A percentile compares a stretch with the other conserved stretches of the same genome.
These are phyloP conservation scores for Arabidopsis hybrid DNA, from an alignment of 441 rosid genomes.

Conservation along the genomic window DNA sequence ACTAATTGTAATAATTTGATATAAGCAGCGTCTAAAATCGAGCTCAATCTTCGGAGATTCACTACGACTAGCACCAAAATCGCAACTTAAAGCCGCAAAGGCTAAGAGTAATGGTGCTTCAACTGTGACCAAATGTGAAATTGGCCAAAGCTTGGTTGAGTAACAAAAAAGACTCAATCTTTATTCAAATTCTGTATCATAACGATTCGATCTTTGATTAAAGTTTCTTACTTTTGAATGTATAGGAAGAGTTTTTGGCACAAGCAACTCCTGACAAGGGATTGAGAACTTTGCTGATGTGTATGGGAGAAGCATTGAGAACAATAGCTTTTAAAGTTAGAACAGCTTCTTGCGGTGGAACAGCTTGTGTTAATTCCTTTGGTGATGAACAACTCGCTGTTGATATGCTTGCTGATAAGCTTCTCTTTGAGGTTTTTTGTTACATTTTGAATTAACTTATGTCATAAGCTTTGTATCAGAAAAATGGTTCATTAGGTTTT, in stretches of 20 bases:
- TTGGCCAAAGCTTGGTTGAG: slow-evolving; percentile 83
- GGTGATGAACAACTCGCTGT: slow-evolving; percentile 99
- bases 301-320: slow-evolving; percentile 96
- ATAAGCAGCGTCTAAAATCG: slow-evolving; percentile 67
- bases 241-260: slow-evolving; percentile 84
- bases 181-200: background rate
- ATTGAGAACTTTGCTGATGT: slow-evolving; percentile 69
- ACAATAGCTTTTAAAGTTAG: slow-evolving; percentile 91
- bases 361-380: slow-evolving; percentile 89
- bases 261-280: slow-evolving; percentile 89
- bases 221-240: slow-evolving; percentile 6
- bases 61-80: slow-evolving; percentile 59
- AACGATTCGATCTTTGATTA: slow-evolving; percentile 12
- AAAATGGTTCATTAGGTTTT: slow-evolving; percentile 8
- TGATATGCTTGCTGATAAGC: slow-evolving; percentile 91
- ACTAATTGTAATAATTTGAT: background rate
- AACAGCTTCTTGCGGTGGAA: slow-evolving; percentile 98
- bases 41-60: slow-evolving; percentile 89
- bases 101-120: slow-evolving; percentile 61
- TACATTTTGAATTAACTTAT: background rate
- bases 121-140: slow-evolving; percentile 72
- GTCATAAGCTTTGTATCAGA: background rate
- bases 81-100: slow-evolving; percentile 61
- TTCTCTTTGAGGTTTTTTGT: slow-evolving; percentile 84
- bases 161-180: slow-evolving; percentile 10